Evolutionary conservation across 345 rosid species (phyloP), one percentile per base, ranked within the genome.

Genomic region (Eucalyptus microcorys): DNA sequence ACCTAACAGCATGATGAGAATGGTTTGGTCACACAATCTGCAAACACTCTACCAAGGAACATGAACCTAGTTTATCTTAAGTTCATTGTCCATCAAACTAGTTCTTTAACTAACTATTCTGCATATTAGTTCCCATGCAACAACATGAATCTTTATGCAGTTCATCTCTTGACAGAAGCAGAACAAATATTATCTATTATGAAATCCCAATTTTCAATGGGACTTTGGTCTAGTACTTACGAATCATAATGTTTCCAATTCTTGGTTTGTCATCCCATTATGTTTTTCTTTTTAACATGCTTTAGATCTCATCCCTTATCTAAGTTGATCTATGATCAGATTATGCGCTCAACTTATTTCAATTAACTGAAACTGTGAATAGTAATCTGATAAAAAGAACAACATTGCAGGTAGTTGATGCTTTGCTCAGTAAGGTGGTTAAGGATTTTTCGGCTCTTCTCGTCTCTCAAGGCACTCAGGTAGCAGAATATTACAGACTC

Each of bases 381-480:
- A 40, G 47, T 76, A 11, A 37, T 40, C 47, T 40, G 84, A 76
- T 40, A 76, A 10, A 40, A 40, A 40, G 43, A 76, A 76, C 84
- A 76, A 76, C 64, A 59, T 61, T 49, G 57, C 93, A 97, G 99
- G 95, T 96, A 49, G 94, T 96, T 14, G 98, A 97, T 91, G 90
- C 95, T 14, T 93, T 97, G 92, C 97, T 97, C 85, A 91, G 96
- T 86, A 96, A 94, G 91, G 96, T 96, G 61, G 97, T 96, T 24
- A 95, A 95, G 90, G 98, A 97, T 94, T 97, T 97, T 89, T 97
- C 98, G 26, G 95, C 96, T 34, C 87, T 95, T 87, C 93, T 96
- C n/a, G 96, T 95, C 91, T 96, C 99, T 90, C 99, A 96, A 89
- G 97, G 99, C 91, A 94, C 93, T 86, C 96, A 96, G 97, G 99